Evolutionary conservation across 441 rosid genomes (phyloP).

Genomic region (Bruguiera hainesii): DNA sequence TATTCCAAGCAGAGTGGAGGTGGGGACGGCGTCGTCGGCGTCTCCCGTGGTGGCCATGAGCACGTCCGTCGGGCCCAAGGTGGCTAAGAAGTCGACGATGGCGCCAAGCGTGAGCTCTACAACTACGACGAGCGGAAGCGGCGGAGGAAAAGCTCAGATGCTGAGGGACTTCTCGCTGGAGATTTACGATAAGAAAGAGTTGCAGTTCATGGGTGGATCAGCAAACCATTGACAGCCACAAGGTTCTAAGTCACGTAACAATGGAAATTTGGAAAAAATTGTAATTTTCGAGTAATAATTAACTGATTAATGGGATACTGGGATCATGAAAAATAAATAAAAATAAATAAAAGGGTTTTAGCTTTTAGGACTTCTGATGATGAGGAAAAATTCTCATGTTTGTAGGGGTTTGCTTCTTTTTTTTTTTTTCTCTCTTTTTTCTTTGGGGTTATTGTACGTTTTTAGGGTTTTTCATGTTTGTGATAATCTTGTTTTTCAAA

Average conservation of each 20-base stretch:
- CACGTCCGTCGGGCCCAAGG: slow-evolving; percentile 35
- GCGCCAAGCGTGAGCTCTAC: slow-evolving; percentile 43
- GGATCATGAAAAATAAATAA: too few species aligned
- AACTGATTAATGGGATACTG: not conserved
- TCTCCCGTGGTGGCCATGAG: slow-evolving; percentile 17
- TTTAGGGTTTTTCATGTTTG: too few species aligned
- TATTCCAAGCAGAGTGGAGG: slow-evolving; percentile 7
- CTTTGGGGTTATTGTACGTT: too few species aligned
- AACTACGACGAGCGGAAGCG: slow-evolving; percentile 7
- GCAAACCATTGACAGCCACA: slow-evolving; percentile 9
- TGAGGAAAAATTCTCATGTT: too few species aligned
- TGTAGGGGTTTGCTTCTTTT: too few species aligned
- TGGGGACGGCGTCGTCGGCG: slow-evolving; percentile 11
- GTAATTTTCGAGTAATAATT: not conserved
- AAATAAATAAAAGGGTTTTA: not conserved
- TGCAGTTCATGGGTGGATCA: slow-evolving; percentile 42
- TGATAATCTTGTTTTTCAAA: too few species aligned
- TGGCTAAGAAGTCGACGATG: slow-evolving; percentile 41
- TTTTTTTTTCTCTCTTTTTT: too few species aligned
- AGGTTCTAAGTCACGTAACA: not conserved
- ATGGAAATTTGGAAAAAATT: not conserved
- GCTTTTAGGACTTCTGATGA: too few species aligned
- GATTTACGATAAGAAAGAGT: slow-evolving; percentile 44
- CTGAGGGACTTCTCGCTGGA: slow-evolving; percentile 49
- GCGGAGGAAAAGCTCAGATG: slow-evolving; percentile 35